Evolutionary conservation across 2,329 filamentous ascomycete genomes (phyloP).

Genomic region (Penicillium sp.): DNA sequence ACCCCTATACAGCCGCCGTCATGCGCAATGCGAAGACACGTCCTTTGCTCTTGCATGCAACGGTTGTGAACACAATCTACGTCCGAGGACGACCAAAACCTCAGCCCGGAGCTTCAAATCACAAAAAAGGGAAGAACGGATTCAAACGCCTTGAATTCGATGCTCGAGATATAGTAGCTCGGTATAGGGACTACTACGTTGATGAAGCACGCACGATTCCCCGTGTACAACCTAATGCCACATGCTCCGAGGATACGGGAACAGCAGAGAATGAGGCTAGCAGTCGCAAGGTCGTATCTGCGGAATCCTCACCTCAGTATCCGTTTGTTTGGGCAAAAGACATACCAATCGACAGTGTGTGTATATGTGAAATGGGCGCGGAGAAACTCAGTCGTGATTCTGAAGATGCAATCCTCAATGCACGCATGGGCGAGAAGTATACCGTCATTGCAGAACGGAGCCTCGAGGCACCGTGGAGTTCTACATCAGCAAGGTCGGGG

Average conservation of each 20-base stretch:
- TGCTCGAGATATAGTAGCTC: conserved; percentile 30
- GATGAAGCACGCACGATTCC: conserved; percentile 24
- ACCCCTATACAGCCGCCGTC: conserved; percentile 10
- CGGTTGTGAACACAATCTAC: conserved; percentile 80
- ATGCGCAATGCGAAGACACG: conserved; percentile 33
- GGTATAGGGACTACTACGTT: conserved; percentile 34
- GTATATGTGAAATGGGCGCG: conserved; percentile 84
- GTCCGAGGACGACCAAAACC: conserved; percentile 30
- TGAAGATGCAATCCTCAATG: conserved; percentile 36
- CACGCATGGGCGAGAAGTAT: conserved; percentile 50
- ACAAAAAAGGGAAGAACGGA: conserved; percentile 6
- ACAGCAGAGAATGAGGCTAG: background rate
- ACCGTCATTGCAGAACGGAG: conserved; percentile 43
- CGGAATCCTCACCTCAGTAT: background rate
- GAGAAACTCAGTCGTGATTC: conserved; percentile 53
- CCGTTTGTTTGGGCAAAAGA: conserved; percentile 64
- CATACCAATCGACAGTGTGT: conserved; percentile 63
- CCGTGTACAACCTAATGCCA: conserved; percentile 1
- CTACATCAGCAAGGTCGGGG: background rate
- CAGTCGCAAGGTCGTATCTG: background rate
- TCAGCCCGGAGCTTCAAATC: conserved; percentile 7
- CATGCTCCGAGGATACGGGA: background rate
- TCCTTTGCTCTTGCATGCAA: conserved; percentile 72
- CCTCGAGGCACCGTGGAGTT: conserved; percentile 16
- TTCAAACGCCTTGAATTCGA: conserved; percentile 46